Base-by-base conservation (phyloP, 2,329 filamentous ascomycete genomes). In the Diaporthe vexans region DNA sequence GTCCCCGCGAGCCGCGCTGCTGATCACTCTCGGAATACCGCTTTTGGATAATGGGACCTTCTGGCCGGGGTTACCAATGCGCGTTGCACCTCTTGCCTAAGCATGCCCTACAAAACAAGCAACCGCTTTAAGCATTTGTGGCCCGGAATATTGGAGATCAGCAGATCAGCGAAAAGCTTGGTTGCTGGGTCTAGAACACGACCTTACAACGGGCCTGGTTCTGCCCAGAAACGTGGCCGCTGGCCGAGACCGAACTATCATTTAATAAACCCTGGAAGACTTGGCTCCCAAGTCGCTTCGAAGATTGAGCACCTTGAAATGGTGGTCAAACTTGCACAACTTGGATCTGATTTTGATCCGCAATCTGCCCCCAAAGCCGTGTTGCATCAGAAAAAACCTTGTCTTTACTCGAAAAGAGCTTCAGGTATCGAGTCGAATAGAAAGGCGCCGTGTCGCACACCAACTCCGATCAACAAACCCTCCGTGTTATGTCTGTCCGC, bases 131-230 rank as follows among this genome's bases (percentile, higher is more conserved):
- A 54, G 63, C 63, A 52, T 68, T 54, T 68, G 15, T 68, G 13
- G 26, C 52, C 63, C n/a, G 19, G 8, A 51, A 21, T 51, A 15
- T 52, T 52, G 9, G 63, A 15, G n/a, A 54, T 68, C 63, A 54
- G 48, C 29, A 54, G 63, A 54, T 68, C 63, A 68, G 46, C 46
- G 15, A 24, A 67, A 67, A 67, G 63, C 63, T 67, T 67, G n/a
- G 63, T 37, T 52, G 29, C 13, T 26, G 21, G 46, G 46, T 33
- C 63, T 33, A 52, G 63, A 29, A 51, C 43, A 10, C 26, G 33
- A 26, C 21, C 24, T 24, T 24, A 52, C 61, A 21, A 15, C 21
- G 46, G 19, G n/a, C 51, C 43, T 11, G 63, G 46, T 33, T 26
- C 13, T 15, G 46, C 46, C 46, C 29, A 37, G 63, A 4, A 37